A percentile compares a stretch with the other conserved stretches of the same genome.
Evolutionary conservation across 352 stramenopile species (phyloP).

Genomic region (Aphanomyces euteiches): DNA sequence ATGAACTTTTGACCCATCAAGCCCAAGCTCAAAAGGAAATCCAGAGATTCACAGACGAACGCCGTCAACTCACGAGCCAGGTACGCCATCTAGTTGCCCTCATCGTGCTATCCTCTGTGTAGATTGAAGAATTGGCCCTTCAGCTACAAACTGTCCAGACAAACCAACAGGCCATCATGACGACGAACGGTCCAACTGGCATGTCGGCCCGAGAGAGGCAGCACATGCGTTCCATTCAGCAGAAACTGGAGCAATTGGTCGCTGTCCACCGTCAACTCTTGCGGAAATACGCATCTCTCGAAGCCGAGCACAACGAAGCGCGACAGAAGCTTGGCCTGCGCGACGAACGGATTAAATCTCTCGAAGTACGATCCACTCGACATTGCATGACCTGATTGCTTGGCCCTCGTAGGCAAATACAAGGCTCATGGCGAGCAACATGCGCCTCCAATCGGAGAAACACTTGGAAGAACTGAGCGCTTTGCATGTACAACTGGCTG

Average conservation of each 20-base stretch:
- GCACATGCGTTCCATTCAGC: constrained; percentile 86
- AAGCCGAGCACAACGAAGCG: constrained; percentile 82
- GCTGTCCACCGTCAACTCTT: constrained; percentile 86
- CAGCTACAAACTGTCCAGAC: constrained; percentile 70
- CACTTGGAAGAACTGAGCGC: constrained; percentile 85
- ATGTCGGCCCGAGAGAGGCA: constrained; percentile 53
- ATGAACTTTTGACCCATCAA: constrained; percentile 23
- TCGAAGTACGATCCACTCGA: constrained; percentile 42
- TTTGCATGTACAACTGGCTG: constrained; percentile 77
- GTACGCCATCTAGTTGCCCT: background rate
- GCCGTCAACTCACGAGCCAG: constrained; percentile 16
- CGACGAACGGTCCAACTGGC: constrained; percentile 9
- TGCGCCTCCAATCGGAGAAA: constrained; percentile 84
- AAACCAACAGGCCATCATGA: constrained; percentile 24
- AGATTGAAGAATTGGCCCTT: constrained; percentile 54
- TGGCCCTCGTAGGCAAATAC: constrained; percentile 47
- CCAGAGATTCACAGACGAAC: constrained; percentile 24
- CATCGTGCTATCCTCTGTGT: background rate
- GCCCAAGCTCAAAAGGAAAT: constrained; percentile 27
- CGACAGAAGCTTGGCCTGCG: constrained; percentile 87
- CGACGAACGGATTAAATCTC: constrained; percentile 86
- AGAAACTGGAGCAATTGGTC: constrained; percentile 88
- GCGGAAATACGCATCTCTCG: constrained; percentile 86
- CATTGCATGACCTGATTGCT: no score
- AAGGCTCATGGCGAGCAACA: constrained; percentile 82